These are phyloP conservation scores for Colletotrichum caudatum DNA, from an alignment of 2,329 filamentous ascomycete genomes.

Conservation along the genomic window DNA sequence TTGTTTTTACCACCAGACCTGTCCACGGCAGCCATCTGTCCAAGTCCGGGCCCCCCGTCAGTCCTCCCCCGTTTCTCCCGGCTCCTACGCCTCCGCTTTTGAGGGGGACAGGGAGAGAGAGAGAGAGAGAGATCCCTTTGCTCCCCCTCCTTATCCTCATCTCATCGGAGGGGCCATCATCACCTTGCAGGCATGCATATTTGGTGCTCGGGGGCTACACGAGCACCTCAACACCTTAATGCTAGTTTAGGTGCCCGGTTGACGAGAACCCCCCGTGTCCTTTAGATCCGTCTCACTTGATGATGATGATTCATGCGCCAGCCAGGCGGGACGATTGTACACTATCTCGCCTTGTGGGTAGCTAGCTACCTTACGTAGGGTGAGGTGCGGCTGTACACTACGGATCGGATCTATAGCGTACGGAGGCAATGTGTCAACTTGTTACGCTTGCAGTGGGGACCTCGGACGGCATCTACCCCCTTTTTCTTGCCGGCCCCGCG, in stretches of 20 bases:
- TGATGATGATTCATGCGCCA: not conserved
- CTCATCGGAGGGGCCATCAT: not conserved
- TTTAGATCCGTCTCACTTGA: not conserved
- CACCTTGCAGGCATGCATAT: not conserved
- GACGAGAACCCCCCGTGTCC: not conserved
- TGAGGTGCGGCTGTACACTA: not conserved
- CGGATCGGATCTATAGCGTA: not conserved
- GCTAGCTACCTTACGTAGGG: not conserved
- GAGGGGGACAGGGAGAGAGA: not conserved
- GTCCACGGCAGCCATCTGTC: conserved; percentile 32
- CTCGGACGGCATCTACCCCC: conserved; percentile 27
- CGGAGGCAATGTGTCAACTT: conserved; percentile 18
- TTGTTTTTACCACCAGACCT: conserved; percentile 34
- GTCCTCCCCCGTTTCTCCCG: conserved; percentile 18
- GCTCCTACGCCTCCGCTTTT: conserved; percentile 22
- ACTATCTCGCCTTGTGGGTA: not conserved
- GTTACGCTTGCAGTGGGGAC: conserved; percentile 30
- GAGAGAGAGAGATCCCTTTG: not conserved
- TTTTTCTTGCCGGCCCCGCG: conserved; percentile 32
- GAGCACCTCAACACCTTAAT: not conserved
- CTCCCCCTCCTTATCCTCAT: not conserved
- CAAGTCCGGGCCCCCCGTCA: conserved; percentile 26
- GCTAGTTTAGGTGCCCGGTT: not conserved
- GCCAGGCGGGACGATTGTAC: not conserved
- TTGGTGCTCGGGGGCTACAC: not conserved